phyloP scores from a whole-genome alignment of 2,329 filamentous ascomycete species.

The Alternaria longipes region DNA sequence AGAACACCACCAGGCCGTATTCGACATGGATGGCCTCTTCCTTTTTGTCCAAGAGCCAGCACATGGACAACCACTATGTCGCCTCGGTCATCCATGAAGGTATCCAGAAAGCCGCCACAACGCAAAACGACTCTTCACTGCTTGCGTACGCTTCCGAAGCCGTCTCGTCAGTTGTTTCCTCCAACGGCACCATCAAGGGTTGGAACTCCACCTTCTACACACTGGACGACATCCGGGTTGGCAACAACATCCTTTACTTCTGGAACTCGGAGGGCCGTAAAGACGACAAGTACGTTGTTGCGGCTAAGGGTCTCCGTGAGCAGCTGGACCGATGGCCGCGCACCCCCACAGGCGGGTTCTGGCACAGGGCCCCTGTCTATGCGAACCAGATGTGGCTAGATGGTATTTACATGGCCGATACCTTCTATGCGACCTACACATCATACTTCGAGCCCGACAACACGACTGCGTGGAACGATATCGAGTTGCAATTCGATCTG shows the following conservation, averaged over 20 bases:
- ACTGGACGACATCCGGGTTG: constrained; percentile 61
- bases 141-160: constrained; percentile 57
- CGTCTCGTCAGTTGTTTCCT: constrained; percentile 59
- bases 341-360: constrained; percentile 63
- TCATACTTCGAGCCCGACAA: constrained; percentile 50
- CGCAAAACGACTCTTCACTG: constrained; percentile 56
- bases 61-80: constrained; percentile 56
- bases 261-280: constrained; percentile 53
- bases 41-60: constrained; percentile 54
- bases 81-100: constrained; percentile 59
- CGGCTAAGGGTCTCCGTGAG: constrained; percentile 57
- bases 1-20: constrained; percentile 36
- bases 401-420: constrained; percentile 58
- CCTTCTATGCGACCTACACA: constrained; percentile 53
- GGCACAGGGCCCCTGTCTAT: constrained; percentile 61
- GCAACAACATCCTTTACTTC: constrained; percentile 63
- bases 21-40: constrained; percentile 59
- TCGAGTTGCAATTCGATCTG: constrained; percentile 48
- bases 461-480: constrained; percentile 56
- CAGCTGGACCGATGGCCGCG: constrained; percentile 62
- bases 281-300: constrained; percentile 60
- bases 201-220: constrained; percentile 62
- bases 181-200: constrained; percentile 59
- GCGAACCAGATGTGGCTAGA: constrained; percentile 67
- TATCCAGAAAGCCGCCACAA: constrained; percentile 57